These are phyloP conservation scores for Phylloporus scabripes DNA, from an alignment of 768 basidiomycete species.

Conservation along the genomic window DNA sequence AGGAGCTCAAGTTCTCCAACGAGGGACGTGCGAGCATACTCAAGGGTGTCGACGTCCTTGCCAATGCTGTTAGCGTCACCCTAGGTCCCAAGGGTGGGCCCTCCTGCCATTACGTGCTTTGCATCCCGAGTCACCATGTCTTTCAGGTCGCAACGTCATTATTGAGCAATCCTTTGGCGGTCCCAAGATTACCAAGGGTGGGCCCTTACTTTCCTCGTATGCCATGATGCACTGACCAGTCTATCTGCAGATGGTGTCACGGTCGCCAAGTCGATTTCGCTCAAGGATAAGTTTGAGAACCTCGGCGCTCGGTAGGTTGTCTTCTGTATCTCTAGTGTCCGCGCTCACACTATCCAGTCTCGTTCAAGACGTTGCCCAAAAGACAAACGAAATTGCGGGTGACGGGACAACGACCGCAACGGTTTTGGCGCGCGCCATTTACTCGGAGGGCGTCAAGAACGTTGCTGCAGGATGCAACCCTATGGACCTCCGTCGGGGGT, in stretches of 20 bases:
- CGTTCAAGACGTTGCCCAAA: slow-evolving; percentile 91
- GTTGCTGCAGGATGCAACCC: slow-evolving; percentile 99
- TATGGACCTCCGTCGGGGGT: slow-evolving; percentile 98
- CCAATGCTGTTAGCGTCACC: slow-evolving; percentile 94
- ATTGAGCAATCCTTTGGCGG: slow-evolving; percentile 90
- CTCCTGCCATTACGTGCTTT: not conserved
- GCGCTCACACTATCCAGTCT: slow-evolving; percentile 46
- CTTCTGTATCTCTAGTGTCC: not conserved
- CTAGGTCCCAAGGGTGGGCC: slow-evolving; percentile 87
- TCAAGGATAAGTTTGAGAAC: slow-evolving; percentile 99
- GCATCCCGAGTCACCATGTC: slow-evolving; percentile 11
- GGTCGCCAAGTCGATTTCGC: slow-evolving; percentile 88
- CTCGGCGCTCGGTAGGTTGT: slow-evolving; percentile 86
- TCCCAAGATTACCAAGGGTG: slow-evolving; percentile 95
- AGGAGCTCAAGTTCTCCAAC: slow-evolving; percentile 96
- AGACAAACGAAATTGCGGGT: slow-evolving; percentile 95
- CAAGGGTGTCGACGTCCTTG: slow-evolving; percentile 93
- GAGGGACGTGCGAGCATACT: slow-evolving; percentile 91
- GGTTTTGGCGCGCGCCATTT: slow-evolving; percentile 94
- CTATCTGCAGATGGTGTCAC: slow-evolving; percentile 82
- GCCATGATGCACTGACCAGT: slow-evolving; percentile 4
- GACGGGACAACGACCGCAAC: slow-evolving; percentile 99
- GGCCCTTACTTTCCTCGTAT: slow-evolving; percentile 12
- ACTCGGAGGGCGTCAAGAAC: slow-evolving; percentile 98
- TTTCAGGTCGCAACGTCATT: slow-evolving; percentile 89